Evolutionary conservation across 305 asterid species (phyloP).

Genomic region (Monarda citriodora): DNA sequence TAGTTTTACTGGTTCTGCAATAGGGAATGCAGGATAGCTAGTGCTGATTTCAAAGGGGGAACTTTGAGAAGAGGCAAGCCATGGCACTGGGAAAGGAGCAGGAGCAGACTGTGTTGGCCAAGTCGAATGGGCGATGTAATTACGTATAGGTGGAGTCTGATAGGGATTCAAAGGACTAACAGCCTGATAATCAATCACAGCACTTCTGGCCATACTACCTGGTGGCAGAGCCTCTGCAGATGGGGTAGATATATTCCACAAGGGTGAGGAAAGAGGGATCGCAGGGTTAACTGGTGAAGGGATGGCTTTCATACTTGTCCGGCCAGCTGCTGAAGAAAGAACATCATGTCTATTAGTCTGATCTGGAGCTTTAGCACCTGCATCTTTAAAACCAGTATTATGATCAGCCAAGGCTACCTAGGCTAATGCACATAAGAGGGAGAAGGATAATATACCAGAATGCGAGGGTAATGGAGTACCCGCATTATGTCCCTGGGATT

Average conservation of each 20-base stretch:
- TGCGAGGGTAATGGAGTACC: slow-evolving; percentile 66
- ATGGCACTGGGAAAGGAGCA: slow-evolving; percentile 59
- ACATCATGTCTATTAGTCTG: slow-evolving; percentile 51
- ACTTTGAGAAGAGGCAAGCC: slow-evolving; percentile 82
- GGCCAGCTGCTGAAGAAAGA: slow-evolving; percentile 37
- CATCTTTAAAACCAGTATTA: slow-evolving; percentile 26
- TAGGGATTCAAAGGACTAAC: slow-evolving; percentile 63
- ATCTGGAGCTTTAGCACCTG: slow-evolving; percentile 70
- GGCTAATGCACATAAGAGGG: slow-evolving; percentile 9
- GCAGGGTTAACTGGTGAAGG: slow-evolving; percentile 54
- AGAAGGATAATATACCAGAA: slow-evolving; percentile 52
- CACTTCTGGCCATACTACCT: slow-evolving; percentile 44
- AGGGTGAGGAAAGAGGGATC: slow-evolving; percentile 68
- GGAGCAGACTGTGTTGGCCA: slow-evolving; percentile 60
- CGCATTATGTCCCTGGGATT: slow-evolving; percentile 46
- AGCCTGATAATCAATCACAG: slow-evolving; percentile 57
- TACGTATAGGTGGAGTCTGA: slow-evolving; percentile 57
- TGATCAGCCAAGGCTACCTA: slow-evolving; percentile 23
- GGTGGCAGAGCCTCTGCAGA: slow-evolving; percentile 60
- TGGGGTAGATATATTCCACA: slow-evolving; percentile 73
- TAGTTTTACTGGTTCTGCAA: slow-evolving; percentile 55
- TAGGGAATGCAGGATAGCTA: slow-evolving; percentile 52
- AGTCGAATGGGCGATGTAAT: slow-evolving; percentile 46
- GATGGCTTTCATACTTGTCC: slow-evolving; percentile 44
- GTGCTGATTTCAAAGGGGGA: slow-evolving; percentile 62